Conservation (phyloP, 176 grass and related monocot species). For the Oryza rufipogon region DNA sequence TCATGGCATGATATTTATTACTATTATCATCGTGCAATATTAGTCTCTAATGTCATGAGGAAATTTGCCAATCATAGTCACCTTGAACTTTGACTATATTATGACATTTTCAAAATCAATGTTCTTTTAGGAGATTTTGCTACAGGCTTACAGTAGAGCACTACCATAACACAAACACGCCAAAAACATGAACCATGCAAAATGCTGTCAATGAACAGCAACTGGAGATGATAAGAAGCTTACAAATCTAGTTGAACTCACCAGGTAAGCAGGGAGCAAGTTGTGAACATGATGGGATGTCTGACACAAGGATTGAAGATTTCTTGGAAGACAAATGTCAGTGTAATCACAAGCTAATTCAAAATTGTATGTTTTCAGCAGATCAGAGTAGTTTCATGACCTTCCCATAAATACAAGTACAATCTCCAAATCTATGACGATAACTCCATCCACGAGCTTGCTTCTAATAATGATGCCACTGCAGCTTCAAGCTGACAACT, state of each 20-base stretch:
- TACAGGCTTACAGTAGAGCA: not conserved
- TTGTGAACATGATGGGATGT: not conserved
- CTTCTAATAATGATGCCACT: constrained; percentile 32
- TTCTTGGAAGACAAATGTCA: constrained; percentile 26
- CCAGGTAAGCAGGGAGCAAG: constrained; percentile 22
- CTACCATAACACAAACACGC: not conserved
- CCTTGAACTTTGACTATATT: constrained; percentile 55
- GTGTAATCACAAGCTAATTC: constrained; percentile 34
- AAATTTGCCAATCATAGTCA: not conserved
- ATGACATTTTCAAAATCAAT: constrained; percentile 47
- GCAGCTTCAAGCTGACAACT: constrained; percentile 7
- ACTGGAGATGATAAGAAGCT: constrained; percentile 16
- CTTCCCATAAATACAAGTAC: constrained; percentile 43
- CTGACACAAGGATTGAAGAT: constrained; percentile 22
- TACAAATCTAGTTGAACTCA: constrained; percentile 19
- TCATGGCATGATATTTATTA: not conserved
- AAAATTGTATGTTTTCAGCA: constrained; percentile 48
- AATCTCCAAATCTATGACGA: constrained; percentile 21
- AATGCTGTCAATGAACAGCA: constrained; percentile 1
- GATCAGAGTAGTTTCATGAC: constrained; percentile 16
- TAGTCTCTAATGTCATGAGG: not conserved
- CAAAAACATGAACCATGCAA: not conserved
- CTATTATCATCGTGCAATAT: not conserved
- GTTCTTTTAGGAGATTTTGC: constrained; percentile 34
- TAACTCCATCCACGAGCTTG: constrained; percentile 23